Conservation (phyloP, 1,284 basidiomycete genomes). For the Apiotrichum gracile region DNA sequence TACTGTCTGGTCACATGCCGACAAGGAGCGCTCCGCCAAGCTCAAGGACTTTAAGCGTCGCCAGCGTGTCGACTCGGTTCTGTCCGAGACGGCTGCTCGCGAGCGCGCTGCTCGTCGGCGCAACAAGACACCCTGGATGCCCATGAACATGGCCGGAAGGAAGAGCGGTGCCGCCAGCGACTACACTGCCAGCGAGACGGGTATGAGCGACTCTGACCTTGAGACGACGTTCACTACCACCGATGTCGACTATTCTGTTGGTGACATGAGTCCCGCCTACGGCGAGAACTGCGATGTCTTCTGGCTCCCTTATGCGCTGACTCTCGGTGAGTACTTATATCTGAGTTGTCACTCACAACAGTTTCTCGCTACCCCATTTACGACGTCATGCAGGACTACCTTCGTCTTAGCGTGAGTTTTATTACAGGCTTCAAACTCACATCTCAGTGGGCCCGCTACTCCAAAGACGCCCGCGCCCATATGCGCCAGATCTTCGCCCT, state of each 20-base stretch:
- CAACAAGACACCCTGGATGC: constrained; percentile 8
- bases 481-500: constrained; percentile 46
- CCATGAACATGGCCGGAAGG: not conserved
- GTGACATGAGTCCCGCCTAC: constrained; percentile 19
- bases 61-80: constrained; percentile 17
- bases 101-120: constrained; percentile 5
- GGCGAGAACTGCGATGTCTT: constrained; percentile 68
- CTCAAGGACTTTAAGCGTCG: constrained; percentile 33
- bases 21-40: constrained; percentile 63
- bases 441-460: constrained; percentile 78
- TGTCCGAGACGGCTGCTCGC: constrained; percentile 8
- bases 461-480: constrained; percentile 61
- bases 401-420: constrained; percentile 56
- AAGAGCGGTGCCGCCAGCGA: constrained; percentile 7
- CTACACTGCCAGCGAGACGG: constrained; percentile 64
- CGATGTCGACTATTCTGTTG: constrained; percentile 10
- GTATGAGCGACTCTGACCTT: constrained; percentile 58
- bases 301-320: constrained; percentile 86
- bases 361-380: constrained; percentile 88
- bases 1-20: constrained; percentile 89
- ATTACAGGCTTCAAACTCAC: not conserved
- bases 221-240: constrained; percentile 16
- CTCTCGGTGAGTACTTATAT: constrained; percentile 40
- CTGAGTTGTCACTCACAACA: constrained; percentile 33
- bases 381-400: constrained; percentile 85